phyloP scores from a whole-genome alignment of 179 eudicot species.

The Vitellaria paradoxa region DNA sequence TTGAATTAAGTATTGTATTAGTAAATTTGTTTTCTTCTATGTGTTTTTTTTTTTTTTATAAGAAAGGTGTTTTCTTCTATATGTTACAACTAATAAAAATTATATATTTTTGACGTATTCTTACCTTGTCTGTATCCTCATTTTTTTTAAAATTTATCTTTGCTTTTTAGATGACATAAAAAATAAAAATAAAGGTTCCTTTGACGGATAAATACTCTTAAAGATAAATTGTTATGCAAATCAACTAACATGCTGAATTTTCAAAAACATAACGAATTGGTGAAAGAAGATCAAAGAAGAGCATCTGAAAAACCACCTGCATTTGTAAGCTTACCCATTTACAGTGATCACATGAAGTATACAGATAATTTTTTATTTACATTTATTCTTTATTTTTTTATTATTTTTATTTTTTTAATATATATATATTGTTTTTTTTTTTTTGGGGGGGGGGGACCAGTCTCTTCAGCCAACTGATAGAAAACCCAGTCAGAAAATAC shows the following conservation, averaged over 20 bases:
- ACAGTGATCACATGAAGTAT: background rate
- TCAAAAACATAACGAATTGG: background rate
- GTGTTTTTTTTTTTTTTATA: too few relatives aligned
- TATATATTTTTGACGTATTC: too few relatives aligned
- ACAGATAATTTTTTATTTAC: too few relatives aligned
- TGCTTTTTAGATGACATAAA: background rate
- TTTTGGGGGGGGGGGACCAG: background rate
- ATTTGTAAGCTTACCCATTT: background rate
- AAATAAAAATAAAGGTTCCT: too few relatives aligned
- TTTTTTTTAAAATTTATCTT: too few relatives aligned
- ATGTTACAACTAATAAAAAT: too few relatives aligned
- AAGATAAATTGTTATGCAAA: background rate
- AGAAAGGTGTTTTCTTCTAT: too few relatives aligned
- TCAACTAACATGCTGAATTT: background rate
- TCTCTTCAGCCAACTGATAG: slow-evolving; percentile 3
- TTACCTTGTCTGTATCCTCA: too few relatives aligned
- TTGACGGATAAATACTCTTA: background rate
- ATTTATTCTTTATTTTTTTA: too few relatives aligned
- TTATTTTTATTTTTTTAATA: too few relatives aligned
- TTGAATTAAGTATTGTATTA: background rate
- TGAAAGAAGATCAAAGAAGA: background rate
- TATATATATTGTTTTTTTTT: too few relatives aligned
- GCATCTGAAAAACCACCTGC: background rate
- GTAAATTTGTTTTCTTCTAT: too few relatives aligned
- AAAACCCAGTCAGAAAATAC: background rate